phyloP scores from a whole-genome alignment of 495 filamentous ascomycete genomes.

The Ramalina peruviana region DNA sequence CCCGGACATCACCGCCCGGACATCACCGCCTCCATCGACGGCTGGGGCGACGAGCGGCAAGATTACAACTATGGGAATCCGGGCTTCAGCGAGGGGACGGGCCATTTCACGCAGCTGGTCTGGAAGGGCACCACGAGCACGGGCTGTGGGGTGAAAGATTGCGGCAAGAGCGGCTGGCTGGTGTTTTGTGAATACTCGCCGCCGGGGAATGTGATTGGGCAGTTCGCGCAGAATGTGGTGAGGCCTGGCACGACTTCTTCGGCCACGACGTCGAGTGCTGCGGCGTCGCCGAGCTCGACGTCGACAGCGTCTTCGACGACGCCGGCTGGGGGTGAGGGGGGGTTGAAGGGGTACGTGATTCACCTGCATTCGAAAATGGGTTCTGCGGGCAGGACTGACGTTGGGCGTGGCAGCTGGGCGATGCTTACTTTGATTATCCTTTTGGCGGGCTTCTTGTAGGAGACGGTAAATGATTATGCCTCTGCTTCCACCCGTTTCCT shows the following conservation, averaged over 20 bases:
- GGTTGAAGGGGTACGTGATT: neutral
- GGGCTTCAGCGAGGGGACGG: constrained; percentile 52
- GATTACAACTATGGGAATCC: constrained; percentile 43
- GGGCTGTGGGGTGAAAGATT: constrained; percentile 53
- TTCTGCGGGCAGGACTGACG: neutral
- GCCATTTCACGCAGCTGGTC: constrained; percentile 76
- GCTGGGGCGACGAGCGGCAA: constrained; percentile 51
- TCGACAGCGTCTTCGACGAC: neutral
- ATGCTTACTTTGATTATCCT: too few relatives aligned
- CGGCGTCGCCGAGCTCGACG: neutral
- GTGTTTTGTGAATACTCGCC: constrained; percentile 74
- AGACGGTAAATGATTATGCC: too few relatives aligned
- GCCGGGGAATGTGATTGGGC: constrained; percentile 54
- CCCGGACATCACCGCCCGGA: too few relatives aligned
- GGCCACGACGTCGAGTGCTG: neutral
- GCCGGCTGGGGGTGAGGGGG: neutral
- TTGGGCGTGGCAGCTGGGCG: too few relatives aligned
- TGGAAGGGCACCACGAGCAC: constrained; percentile 58
- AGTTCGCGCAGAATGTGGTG: constrained; percentile 37
- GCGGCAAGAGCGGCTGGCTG: constrained; percentile 50
- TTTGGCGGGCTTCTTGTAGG: too few relatives aligned
- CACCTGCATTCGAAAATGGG: neutral
- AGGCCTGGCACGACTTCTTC: neutral
- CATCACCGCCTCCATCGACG: constrained; percentile 42
- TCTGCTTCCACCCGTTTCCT: too few relatives aligned